These are phyloP conservation scores for Paulinella micropora DNA, from an alignment of 78 protist species.

Conservation along the genomic window DNA sequence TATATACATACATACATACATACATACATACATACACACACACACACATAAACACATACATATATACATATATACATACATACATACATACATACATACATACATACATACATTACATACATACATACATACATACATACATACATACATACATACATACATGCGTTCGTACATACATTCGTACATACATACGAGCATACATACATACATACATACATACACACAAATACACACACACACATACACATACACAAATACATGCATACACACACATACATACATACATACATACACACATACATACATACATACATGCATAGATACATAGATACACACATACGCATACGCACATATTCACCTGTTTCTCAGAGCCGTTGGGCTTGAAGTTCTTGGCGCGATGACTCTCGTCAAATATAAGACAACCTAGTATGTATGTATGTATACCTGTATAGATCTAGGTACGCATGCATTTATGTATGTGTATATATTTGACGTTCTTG, in stretches of 20 bases:
- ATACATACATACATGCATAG: no score
- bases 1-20: not conserved
- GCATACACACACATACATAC: not conserved
- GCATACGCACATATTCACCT: not conserved
- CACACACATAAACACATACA: no score
- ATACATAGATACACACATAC: no score
- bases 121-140: not conserved
- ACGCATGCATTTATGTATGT: no score
- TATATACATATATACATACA: not conserved
- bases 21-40: not conserved
- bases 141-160: not conserved
- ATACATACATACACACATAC: not conserved
- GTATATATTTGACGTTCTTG: no score
- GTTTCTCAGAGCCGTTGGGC: not conserved
- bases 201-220: not conserved
- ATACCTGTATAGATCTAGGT: no score
- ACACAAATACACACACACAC: no score
- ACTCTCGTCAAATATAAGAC: slow-evolving; percentile 5
- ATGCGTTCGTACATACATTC: no score
- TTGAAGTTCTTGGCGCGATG: not conserved
- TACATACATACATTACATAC: no score
- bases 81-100: not conserved
- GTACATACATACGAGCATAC: no score
- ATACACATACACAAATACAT: no score
- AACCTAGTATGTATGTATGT: no score